Evolutionary conservation across 2,329 filamentous ascomycete genomes (phyloP), one percentile per base, ranked within the genome.

Genomic region (Botryosphaeria dothidea): DNA sequence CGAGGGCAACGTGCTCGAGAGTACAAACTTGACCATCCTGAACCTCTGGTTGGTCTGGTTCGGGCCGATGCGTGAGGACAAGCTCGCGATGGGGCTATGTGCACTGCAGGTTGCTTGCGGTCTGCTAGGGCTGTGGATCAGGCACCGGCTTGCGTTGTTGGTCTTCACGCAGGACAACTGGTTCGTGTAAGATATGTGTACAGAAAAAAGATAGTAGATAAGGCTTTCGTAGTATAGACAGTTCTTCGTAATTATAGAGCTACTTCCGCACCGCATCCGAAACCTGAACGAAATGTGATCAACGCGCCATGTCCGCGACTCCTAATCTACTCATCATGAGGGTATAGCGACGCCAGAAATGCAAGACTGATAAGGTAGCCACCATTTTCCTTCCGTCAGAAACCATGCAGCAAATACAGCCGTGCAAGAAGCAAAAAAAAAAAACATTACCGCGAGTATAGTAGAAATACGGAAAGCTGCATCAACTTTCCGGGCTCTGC

Each of bases 1-100:
- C 38, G 80, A 89, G 63, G 92, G 91, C 8, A 80, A 84, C 69
- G 90, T 98, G 71, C 81, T 87, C 25, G 90, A 95, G 78, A 94
- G 89, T 21, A 92, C 88, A 69, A 99, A 99, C 78, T 85, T 99
- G 68, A 99, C 95, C 8, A 86, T 99, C 54, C 83, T 99, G 69
- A 99, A 99, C 75, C 84, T 99, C 64, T 99, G 94, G 94, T 83
- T 99, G 67, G 92, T 98, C 60, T 96, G 93, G 92, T 90, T 93
- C 75, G 95, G 95, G 0, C 93, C 95, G 2, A 86, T 96, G 83
- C 86, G 91, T 67, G 95, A 99, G 77, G 91, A 97, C 78, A 85
- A 87, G 51, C 83, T 99, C 62, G 92, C 92, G 27, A 82, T 88
- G 74, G 92, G 95, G 76, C 84, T 99, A 67, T 85, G 95, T 51